Conservation (phyloP, 129 eudicot species). For the Sambucus nigra region DNA sequence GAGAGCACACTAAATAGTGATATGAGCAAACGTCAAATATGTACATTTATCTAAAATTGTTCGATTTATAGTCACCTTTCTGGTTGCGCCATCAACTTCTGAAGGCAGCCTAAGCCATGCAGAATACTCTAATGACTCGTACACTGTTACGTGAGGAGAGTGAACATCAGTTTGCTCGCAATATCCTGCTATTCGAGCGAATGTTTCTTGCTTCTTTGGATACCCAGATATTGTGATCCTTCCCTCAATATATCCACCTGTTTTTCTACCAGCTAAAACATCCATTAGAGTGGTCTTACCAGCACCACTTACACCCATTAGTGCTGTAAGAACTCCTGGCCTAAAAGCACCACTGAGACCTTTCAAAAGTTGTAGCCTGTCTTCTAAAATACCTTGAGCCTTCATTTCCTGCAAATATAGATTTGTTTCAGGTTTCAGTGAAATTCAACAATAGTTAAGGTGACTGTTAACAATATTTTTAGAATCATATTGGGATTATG, state of each 20-base stretch:
- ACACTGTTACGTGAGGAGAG: conserved; percentile 30
- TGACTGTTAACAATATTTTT: too few species aligned
- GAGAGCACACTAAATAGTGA: too few species aligned
- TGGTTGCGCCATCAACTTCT: conserved; percentile 18
- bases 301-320: conserved; percentile 40
- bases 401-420: conserved; percentile 27
- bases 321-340: conserved; percentile 38
- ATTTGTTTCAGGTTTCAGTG: too few species aligned
- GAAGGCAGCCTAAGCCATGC: conserved; percentile 32
- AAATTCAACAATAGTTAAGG: too few species aligned
- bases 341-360: conserved; percentile 34
- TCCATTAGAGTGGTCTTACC: conserved; percentile 39
- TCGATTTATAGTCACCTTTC: conserved; percentile 13
- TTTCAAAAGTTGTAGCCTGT: conserved; percentile 21
- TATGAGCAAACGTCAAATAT: background rate
- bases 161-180: conserved; percentile 33
- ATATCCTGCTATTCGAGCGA: conserved; percentile 33
- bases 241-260: conserved; percentile 33
- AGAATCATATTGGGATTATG: too few species aligned
- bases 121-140: conserved; percentile 30
- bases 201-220: conserved; percentile 26
- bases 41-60: background rate
- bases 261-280: conserved; percentile 30
- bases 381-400: conserved; percentile 30
- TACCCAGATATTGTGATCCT: conserved; percentile 25